Evolutionary conservation across 163 green algal genomes (phyloP).

Genomic region (Scenedesmus sp.): DNA sequence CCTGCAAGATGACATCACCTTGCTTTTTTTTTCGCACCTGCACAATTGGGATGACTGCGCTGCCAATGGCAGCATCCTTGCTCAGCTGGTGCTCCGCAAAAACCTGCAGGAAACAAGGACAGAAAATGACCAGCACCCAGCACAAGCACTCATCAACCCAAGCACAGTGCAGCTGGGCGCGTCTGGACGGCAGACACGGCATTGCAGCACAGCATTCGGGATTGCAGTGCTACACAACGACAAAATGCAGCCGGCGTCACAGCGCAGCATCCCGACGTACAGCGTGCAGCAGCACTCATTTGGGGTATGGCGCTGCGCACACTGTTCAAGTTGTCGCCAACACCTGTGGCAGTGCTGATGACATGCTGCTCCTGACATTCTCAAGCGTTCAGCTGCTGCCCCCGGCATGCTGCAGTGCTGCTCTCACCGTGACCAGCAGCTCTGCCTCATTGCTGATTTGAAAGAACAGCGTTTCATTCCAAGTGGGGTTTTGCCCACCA

Average conservation of each 20-base stretch:
- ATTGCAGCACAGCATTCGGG: neutral
- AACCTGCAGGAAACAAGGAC: conserved; percentile 8
- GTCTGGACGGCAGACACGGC: neutral
- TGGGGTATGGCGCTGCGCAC: too few relatives aligned
- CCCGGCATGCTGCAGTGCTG: neutral
- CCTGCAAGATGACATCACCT: neutral
- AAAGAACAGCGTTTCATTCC: conserved; percentile 41
- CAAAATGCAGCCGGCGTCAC: neutral
- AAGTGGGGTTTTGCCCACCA: conserved; percentile 22
- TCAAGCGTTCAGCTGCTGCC: neutral
- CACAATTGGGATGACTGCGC: conserved; percentile 4
- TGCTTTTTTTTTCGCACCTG: neutral
- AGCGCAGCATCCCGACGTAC: neutral
- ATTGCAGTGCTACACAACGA: too few relatives aligned
- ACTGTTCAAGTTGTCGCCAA: neutral
- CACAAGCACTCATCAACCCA: neutral
- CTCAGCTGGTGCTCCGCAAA: conserved; percentile 26
- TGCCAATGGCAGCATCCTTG: conserved; percentile 13
- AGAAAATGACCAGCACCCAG: neutral
- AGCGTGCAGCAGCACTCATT: neutral
- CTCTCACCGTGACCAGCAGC: conserved; percentile 2
- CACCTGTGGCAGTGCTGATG: neutral
- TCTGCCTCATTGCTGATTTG: conserved; percentile 25
- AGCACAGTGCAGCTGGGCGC: neutral
- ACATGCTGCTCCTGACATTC: neutral